phyloP scores from a whole-genome alignment of 2,329 filamentous ascomycete genomes.

The Podosphaera leucotricha region DNA sequence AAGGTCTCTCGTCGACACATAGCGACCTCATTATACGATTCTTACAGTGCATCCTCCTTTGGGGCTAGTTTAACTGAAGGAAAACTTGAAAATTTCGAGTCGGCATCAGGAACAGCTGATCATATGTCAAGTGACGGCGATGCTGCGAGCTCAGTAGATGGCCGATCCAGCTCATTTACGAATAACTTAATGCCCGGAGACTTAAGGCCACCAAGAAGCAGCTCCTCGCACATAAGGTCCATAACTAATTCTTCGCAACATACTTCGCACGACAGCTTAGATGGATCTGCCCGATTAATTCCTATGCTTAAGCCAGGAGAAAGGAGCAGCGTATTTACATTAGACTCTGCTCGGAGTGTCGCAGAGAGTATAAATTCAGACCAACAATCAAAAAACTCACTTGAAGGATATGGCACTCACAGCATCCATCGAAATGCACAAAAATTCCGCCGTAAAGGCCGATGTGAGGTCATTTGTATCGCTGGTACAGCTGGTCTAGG shows the following conservation, averaged over 20 bases:
- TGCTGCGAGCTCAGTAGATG: constrained; percentile 29
- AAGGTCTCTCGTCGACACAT: constrained; percentile 30
- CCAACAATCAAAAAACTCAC: constrained; percentile 4
- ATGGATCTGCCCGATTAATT: constrained; percentile 3
- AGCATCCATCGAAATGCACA: constrained; percentile 8
- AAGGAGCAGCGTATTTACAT: constrained; percentile 8
- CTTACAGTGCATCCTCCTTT: constrained; percentile 25
- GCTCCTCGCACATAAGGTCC: constrained; percentile 5
- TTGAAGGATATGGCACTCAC: constrained; percentile 12
- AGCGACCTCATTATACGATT: constrained; percentile 19
- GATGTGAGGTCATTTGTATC: constrained; percentile 37
- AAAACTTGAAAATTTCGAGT: constrained; percentile 6
- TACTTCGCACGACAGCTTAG: constrained; percentile 7
- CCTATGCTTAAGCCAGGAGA: constrained; percentile 9
- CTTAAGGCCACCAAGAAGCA: constrained; percentile 1
- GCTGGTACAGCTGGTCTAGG: constrained; percentile 37
- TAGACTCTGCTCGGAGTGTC: constrained; percentile 2
- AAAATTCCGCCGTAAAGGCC: constrained; percentile 35
- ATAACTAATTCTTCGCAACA: constrained; percentile 4
- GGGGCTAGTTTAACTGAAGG: constrained; percentile 25
- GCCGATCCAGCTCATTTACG: constrained; percentile 12
- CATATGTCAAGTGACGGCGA: constrained; percentile 30
- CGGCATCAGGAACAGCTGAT: constrained; percentile 16
- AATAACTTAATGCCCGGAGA: constrained; percentile 3
- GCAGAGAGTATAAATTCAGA: constrained; percentile 6